Conservation (phyloP, 2,329 filamentous ascomycete genomes). For the Penicillium sp. region DNA sequence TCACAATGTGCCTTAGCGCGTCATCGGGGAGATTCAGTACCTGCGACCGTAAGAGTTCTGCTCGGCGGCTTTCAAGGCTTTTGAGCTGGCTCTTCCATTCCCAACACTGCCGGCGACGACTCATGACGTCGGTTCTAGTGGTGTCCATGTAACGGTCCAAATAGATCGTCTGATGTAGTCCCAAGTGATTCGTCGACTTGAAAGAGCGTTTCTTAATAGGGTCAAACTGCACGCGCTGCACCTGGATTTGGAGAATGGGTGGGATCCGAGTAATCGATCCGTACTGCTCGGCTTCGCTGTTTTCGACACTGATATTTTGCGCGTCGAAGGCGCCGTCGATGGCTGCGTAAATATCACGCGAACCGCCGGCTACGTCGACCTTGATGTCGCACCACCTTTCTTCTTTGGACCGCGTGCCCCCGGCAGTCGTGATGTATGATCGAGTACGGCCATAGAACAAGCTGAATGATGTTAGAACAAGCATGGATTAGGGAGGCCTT, state of each 20-base stretch:
- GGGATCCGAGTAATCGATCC: conserved; percentile 70
- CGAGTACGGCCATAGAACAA: conserved; percentile 47
- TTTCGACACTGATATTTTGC: conserved; percentile 64
- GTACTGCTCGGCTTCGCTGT: conserved; percentile 56
- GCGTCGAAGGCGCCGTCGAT: conserved; percentile 81
- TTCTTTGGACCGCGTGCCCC: conserved; percentile 45
- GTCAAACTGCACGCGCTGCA: conserved; percentile 74
- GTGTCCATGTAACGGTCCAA: conserved; percentile 78
- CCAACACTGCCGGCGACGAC: conserved; percentile 66
- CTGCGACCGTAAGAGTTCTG: conserved; percentile 36
- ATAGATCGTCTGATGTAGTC: conserved; percentile 74
- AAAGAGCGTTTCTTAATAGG: conserved; percentile 52
- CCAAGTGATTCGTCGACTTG: conserved; percentile 72
- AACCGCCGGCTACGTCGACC: conserved; percentile 52
- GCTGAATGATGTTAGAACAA: conserved; percentile 24
- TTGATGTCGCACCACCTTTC: conserved; percentile 59
- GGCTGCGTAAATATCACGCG: conserved; percentile 70
- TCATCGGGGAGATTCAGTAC: conserved; percentile 12
- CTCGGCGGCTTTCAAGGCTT: conserved; percentile 46
- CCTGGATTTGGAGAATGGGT: conserved; percentile 80
- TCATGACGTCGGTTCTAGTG: conserved; percentile 55
- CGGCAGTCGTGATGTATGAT: conserved; percentile 42
- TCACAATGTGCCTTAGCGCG: background rate
- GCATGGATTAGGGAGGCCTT: background rate
- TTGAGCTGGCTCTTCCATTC: conserved; percentile 61